Evolutionary conservation across 2,329 filamentous ascomycete species (phyloP).

Genomic region (Cladosporium velox): DNA sequence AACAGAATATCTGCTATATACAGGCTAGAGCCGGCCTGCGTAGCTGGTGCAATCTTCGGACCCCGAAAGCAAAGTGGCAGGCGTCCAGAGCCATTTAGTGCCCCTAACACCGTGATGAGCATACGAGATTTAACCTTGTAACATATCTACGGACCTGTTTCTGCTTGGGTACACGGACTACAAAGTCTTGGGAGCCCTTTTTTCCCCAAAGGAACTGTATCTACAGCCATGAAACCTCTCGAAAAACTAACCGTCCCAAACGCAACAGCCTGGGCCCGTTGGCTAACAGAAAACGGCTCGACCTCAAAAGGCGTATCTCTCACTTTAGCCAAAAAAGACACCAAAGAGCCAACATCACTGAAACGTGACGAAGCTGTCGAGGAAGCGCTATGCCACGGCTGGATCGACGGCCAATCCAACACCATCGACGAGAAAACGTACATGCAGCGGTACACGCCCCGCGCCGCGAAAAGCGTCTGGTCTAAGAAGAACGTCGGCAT

Average conservation of each 20-base stretch:
- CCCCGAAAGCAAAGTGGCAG: not conserved
- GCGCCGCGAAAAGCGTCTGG: conserved; percentile 58
- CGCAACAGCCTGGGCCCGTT: conserved; percentile 25
- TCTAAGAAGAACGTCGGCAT: conserved; percentile 61
- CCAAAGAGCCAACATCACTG: conserved; percentile 40
- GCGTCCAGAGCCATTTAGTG: not conserved
- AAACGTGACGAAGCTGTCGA: conserved; percentile 56
- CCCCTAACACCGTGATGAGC: not conserved
- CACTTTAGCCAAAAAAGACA: conserved; percentile 29
- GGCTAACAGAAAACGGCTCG: conserved; percentile 23
- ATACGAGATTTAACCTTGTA: not conserved
- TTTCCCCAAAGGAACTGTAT: too few species aligned
- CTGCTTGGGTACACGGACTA: not conserved
- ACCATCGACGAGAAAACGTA: conserved; percentile 51
- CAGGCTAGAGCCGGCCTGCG: not conserved
- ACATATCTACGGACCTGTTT: not conserved
- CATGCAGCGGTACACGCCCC: conserved; percentile 61
- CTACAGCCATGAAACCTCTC: not conserved
- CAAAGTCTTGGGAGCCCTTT: not conserved
- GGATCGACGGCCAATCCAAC: conserved; percentile 62
- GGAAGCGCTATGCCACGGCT: conserved; percentile 61
- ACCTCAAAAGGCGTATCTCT: conserved; percentile 27
- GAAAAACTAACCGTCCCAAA: conserved; percentile 25
- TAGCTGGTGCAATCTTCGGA: not conserved
- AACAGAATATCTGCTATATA: not conserved